Evolutionary conservation across 2,329 filamentous ascomycete genomes (phyloP).

Genomic region (Fusarium duplospermum): DNA sequence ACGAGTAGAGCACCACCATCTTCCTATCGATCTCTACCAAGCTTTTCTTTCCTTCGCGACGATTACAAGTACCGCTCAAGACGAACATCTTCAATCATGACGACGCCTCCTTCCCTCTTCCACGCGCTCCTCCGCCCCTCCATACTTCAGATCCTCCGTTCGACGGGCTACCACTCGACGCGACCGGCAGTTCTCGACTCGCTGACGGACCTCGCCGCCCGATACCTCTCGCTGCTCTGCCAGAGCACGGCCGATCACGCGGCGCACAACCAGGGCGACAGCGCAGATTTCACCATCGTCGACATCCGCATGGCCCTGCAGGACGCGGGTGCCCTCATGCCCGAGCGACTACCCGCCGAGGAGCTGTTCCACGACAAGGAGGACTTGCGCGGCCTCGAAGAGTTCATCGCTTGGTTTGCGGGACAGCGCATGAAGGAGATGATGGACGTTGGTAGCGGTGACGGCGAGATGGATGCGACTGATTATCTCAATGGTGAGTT

Average conservation of each 20-base stretch:
- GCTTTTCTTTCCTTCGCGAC: neutral
- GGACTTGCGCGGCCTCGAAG: constrained; percentile 80
- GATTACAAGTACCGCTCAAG: neutral
- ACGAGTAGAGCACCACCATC: constrained; percentile 28
- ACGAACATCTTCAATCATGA: constrained; percentile 51
- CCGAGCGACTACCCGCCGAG: constrained; percentile 74
- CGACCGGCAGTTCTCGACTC: constrained; percentile 86
- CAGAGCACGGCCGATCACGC: constrained; percentile 79
- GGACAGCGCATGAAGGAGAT: constrained; percentile 84
- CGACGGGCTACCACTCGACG: constrained; percentile 88
- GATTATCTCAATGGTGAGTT: constrained; percentile 76
- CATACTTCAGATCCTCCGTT: constrained; percentile 90
- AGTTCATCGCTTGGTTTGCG: constrained; percentile 82
- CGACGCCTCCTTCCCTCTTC: constrained; percentile 62
- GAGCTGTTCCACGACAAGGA: constrained; percentile 78
- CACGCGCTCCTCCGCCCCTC: constrained; percentile 87
- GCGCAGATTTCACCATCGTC: constrained; percentile 63
- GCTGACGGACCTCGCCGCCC: constrained; percentile 85
- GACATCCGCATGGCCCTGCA: constrained; percentile 89
- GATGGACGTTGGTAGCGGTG: constrained; percentile 80
- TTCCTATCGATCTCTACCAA: neutral
- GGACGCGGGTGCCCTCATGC: constrained; percentile 80
- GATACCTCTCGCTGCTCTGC: constrained; percentile 82
- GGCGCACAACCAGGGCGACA: constrained; percentile 72
- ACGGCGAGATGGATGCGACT: constrained; percentile 71